Evolutionary conservation across 148 eudicot species (phyloP).

Genomic region (Chenopodium album): DNA sequence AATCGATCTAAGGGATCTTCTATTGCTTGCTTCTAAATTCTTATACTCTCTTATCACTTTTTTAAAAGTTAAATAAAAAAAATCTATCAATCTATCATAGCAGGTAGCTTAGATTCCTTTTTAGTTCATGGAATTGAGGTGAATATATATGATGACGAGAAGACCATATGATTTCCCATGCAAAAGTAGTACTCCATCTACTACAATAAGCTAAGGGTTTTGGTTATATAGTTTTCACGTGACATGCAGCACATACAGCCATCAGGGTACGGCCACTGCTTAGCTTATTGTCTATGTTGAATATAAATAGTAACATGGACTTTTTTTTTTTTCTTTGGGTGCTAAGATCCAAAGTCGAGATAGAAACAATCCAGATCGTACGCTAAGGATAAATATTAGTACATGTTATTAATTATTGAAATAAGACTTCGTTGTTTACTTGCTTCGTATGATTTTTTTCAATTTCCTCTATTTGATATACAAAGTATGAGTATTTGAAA

Average conservation of each 20-base stretch:
- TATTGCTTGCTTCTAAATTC: slow-evolving; percentile 32
- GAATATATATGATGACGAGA: slow-evolving; percentile 29
- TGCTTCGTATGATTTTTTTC: no score
- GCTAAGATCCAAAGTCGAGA: no score
- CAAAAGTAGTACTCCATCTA: slow-evolving; percentile 4
- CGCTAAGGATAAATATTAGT: no score
- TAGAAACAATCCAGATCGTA: no score
- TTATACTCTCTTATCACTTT: slow-evolving; percentile 15
- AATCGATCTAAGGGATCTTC: slow-evolving; percentile 42
- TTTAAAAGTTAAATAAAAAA: slow-evolving; percentile 23
- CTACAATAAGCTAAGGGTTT: no score
- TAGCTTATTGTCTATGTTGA: slow-evolving; percentile 29
- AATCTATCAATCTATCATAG: background rate
- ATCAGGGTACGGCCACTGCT: slow-evolving; percentile 35
- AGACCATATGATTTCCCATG: slow-evolving; percentile 24
- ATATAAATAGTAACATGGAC: slow-evolving; percentile 27
- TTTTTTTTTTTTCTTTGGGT: background rate
- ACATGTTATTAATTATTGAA: no score
- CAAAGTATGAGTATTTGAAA: no score
- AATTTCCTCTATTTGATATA: no score
- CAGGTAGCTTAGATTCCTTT: slow-evolving; percentile 23
- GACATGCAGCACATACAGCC: slow-evolving; percentile 18
- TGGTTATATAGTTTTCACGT: slow-evolving; percentile 33
- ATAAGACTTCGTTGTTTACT: no score
- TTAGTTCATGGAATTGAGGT: slow-evolving; percentile 17